Percentiles rank a stretch among this genome's conserved stretches.
Conservation (phyloP, 2,329 filamentous ascomycete species). For the Neophaeococcomyces mojaviensis region DNA sequence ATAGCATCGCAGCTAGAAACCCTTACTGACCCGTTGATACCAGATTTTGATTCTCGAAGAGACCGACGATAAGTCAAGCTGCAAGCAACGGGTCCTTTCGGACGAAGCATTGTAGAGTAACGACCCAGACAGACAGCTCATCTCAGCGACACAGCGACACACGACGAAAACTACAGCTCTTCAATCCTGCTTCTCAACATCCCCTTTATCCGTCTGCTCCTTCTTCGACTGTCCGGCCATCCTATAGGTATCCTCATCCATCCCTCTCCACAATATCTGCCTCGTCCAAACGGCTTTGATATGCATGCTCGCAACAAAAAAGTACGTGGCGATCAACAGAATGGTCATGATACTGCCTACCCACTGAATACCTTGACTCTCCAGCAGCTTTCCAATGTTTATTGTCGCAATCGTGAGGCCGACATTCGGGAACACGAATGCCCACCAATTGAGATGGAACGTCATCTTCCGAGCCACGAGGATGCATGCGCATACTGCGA, state of each 20-base stretch:
- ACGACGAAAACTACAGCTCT: too few relatives aligned
- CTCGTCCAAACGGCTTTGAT: constrained; percentile 43
- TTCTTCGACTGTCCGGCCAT: constrained; percentile 13
- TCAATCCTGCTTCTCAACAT: constrained; percentile 4
- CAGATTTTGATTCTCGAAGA: too few relatives aligned
- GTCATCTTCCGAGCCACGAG: constrained; percentile 33
- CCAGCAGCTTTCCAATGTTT: constrained; percentile 46
- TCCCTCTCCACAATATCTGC: constrained; percentile 53
- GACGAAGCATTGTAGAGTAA: too few relatives aligned
- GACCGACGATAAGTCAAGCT: too few relatives aligned
- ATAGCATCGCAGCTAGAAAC: too few relatives aligned
- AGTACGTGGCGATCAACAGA: constrained; percentile 48
- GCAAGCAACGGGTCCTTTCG: too few relatives aligned
- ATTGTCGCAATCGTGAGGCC: constrained; percentile 56
- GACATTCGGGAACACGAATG: constrained; percentile 60
- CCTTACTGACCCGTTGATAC: too few relatives aligned
- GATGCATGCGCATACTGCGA: constrained; percentile 40
- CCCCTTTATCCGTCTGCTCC: constrained; percentile 2
- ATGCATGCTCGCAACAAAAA: constrained; percentile 45
- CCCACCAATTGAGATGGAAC: constrained; percentile 53
- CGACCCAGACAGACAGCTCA: too few relatives aligned
- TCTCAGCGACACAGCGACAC: too few relatives aligned
- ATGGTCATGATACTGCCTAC: constrained; percentile 51
- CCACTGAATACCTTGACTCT: constrained; percentile 47
- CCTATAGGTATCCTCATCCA: constrained; percentile 47